phyloP scores from a whole-genome alignment of 176 grass and related monocot genomes.

The Carex scoparia region DNA sequence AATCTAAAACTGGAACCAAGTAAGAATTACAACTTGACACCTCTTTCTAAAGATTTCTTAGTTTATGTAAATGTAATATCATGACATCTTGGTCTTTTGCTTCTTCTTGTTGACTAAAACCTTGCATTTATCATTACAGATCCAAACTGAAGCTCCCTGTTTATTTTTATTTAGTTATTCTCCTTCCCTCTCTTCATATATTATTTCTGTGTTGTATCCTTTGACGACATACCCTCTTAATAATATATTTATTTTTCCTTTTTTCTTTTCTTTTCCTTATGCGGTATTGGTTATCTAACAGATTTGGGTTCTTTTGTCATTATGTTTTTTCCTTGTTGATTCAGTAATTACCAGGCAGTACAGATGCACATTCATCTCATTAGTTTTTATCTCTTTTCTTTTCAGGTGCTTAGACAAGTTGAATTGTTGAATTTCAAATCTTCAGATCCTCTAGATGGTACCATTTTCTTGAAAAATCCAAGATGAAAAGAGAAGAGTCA shows the following conservation, averaged over 20 bases:
- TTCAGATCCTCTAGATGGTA: not conserved
- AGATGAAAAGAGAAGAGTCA: conserved; percentile 43
- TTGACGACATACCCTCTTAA: not conserved
- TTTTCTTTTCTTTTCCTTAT: not conserved
- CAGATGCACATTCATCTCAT: not conserved
- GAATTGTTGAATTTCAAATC: not conserved
- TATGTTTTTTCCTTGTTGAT: not conserved
- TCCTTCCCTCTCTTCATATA: no score
- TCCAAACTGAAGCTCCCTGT: not conserved
- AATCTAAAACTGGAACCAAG: not conserved
- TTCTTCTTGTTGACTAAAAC: not conserved
- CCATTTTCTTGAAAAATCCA: not conserved
- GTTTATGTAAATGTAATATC: not conserved
- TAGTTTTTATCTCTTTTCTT: not conserved
- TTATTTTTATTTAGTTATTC: not conserved
- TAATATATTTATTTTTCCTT: not conserved
- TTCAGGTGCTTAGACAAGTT: not conserved
- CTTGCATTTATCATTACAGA: not conserved
- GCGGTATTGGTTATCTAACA: not conserved
- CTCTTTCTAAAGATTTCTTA: not conserved
- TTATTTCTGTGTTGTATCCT: not conserved
- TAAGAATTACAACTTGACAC: not conserved
- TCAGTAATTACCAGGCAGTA: not conserved
- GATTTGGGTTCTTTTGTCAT: not conserved
- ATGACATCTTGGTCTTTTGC: not conserved